These are phyloP conservation scores for Candida manassasensis DNA, from an alignment of 805 yeast genomes.

Conservation along the genomic window DNA sequence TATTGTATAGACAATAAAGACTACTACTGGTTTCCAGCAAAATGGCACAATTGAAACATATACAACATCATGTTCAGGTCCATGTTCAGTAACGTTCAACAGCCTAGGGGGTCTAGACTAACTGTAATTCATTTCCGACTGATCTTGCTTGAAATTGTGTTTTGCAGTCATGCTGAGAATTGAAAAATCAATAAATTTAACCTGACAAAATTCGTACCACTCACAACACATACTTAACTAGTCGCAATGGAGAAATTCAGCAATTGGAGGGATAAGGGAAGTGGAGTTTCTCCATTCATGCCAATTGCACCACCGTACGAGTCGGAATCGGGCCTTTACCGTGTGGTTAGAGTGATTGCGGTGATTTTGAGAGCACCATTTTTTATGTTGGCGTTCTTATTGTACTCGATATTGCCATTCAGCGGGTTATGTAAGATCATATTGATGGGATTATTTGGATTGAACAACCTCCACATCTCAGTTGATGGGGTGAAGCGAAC, in stretches of 20 bases:
- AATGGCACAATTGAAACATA: no score
- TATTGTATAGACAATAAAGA: no score
- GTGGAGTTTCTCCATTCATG: constrained; percentile 89
- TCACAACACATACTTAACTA: no score
- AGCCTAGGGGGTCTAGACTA: no score
- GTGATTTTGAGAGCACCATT: constrained; percentile 29
- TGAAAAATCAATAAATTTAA: no score
- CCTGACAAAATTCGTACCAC: no score
- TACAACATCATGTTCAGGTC: no score
- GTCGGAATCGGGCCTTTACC: constrained; percentile 5
- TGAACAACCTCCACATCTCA: constrained; percentile 32
- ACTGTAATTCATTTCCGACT: no score
- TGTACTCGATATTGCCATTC: constrained; percentile 15
- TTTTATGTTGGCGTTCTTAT: constrained; percentile 13
- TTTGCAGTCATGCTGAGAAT: no score
- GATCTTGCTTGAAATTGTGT: no score
- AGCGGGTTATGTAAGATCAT: constrained; percentile 16
- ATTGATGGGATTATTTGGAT: constrained; percentile 26
- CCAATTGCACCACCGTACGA: constrained; percentile 40
- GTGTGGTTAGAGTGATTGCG: constrained; percentile 5
- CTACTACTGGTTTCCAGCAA: no score
- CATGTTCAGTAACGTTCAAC: no score
- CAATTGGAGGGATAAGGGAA: constrained; percentile 81
- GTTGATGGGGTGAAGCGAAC: constrained; percentile 50
- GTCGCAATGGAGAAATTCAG: constrained; percentile 73